Percentiles rank a stretch among this genome's conserved stretches.
phyloP scores from a whole-genome alignment of 768 basidiomycete species.

The Suillus luteus region DNA sequence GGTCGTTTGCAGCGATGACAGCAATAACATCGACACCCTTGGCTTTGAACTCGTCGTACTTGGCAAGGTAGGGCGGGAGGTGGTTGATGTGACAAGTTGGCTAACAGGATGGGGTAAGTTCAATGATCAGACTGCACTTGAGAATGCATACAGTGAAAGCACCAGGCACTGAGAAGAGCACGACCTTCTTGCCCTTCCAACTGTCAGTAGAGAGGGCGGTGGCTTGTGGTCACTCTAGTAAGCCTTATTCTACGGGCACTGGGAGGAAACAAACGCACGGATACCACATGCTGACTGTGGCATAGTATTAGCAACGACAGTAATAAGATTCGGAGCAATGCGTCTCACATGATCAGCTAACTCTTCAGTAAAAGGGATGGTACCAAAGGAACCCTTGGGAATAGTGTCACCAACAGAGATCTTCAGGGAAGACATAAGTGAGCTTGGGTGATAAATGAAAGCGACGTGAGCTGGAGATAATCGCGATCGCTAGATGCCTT shows the following conservation, averaged over 20 bases:
- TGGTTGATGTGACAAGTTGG: slow-evolving; percentile 46
- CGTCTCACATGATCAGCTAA: slow-evolving; percentile 60
- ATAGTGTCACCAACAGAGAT: slow-evolving; percentile 56
- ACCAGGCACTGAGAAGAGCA: slow-evolving; percentile 76
- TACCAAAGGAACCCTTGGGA: slow-evolving; percentile 46
- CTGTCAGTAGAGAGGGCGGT: slow-evolving; percentile 54
- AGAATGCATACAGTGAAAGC: slow-evolving; percentile 67
- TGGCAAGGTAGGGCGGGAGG: slow-evolving; percentile 47
- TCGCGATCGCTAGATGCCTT: background rate
- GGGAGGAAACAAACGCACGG: slow-evolving; percentile 46
- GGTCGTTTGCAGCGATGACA: slow-evolving; percentile 60
- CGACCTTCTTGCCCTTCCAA: slow-evolving; percentile 84
- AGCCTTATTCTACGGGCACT: background rate
- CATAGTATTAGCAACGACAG: slow-evolving; percentile 9
- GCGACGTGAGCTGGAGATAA: background rate
- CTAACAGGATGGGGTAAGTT: slow-evolving; percentile 16
- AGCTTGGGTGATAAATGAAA: background rate
- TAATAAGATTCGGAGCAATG: background rate
- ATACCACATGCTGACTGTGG: slow-evolving; percentile 60
- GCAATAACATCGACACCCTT: slow-evolving; percentile 56
- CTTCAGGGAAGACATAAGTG: slow-evolving; percentile 26
- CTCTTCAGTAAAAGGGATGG: slow-evolving; percentile 62
- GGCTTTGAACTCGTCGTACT: slow-evolving; percentile 48
- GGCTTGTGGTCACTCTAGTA: slow-evolving; percentile 37
- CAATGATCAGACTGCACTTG: background rate